Evolutionary conservation across 2,329 filamentous ascomycete species (phyloP), one percentile per base, ranked within the genome.

Genomic region (Colletotrichum eleusines): DNA sequence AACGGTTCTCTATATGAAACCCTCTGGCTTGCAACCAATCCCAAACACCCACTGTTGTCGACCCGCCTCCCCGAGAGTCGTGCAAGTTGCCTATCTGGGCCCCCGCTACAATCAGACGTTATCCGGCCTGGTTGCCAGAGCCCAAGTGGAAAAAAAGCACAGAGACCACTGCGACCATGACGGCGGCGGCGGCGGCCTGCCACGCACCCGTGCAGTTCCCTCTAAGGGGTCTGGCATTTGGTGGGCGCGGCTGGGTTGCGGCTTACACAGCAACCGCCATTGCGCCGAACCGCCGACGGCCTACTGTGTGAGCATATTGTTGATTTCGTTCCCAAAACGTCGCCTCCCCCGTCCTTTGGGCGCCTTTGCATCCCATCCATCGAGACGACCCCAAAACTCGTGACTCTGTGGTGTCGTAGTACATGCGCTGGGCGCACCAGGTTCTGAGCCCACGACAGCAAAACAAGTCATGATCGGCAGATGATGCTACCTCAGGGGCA

Each of bases 151-250:
- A 28, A n/a, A 38, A 48, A 48, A 33, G 68, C 68, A 68, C 63
- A 58, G 57, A 53, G 55, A 38, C 53, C 68, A 38, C 33, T 40
- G 51, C 44, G 64, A 51, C 38, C 63, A 58, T 67, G 51, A 63
- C 68, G 23, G 46, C 26, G 33, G 26, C 7, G 16, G 26, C 20
- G 26, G 26, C 31, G 31, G 7, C 31, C 9, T 8, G n/a, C 23
- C n/a, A 8, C 42, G 14, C 44, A 42, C 53, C 20, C 50, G 42
- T 44, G 31, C 38, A 38, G 8, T 16, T 26, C n/a, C 38, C n/a
- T 31, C 16, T 44, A 42, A 50, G 40, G 67, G 31, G 55, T 66
- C 42, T 62, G 51, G 28, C 51, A 50, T 68, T 59, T 68, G 58
- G 58, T 53, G 46, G 20, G 63, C 63, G 57, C 57, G 57, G 67